Base-by-base conservation (phyloP, 208 protist genomes). In the Leishmania arabica region DNA sequence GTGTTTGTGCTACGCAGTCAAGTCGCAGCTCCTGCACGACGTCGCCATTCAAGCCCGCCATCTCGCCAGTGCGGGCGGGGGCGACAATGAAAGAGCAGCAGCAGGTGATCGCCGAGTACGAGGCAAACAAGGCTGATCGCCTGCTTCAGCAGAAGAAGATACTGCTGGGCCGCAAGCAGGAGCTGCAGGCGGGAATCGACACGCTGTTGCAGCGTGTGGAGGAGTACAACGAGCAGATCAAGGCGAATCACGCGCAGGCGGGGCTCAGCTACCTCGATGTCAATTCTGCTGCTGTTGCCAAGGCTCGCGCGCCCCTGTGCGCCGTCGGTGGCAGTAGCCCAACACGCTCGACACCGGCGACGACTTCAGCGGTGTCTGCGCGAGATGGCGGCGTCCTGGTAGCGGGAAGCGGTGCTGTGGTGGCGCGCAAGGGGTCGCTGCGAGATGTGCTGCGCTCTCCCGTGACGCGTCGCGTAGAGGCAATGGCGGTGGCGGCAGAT, bases 211-310 rank as follows among this genome's bases (percentile, higher is more conserved):
- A 74, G 0, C 73, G 77, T 58, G 66, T 88, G 31, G 58, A 79
- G 71, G 75, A 86, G 73, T 78, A 74, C 66, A 62, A 62, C 62
- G 70, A 80, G 49, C 82, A 85, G 74, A 86, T 88, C 34, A 79
- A 82, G 27, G 70, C 66, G 1, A 85, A 88, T 65, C 54, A 83
- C 27, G 47, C 5, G 1, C 62, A n/a, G 42, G 64, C 65, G 27
- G 76, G 76, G 42, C 58, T 79, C 7, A n/a, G 31, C 64, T 79
- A 72, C 65, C 4, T 79, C 24, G 53, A 15, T 56, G 21, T 13
- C 70, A 17, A 37, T 45, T 31, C 34, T 21, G 24, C 19, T 40
- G 56, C 45, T 37, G 76, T 42, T 13, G 15, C 69, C 27, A 72
- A 13, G 19, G 56, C 34, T 19, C 0, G 42, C 45, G 58, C 40